Conservation (phyloP, 2,329 filamentous ascomycete species). For the Chaetomiaceae sp. region DNA sequence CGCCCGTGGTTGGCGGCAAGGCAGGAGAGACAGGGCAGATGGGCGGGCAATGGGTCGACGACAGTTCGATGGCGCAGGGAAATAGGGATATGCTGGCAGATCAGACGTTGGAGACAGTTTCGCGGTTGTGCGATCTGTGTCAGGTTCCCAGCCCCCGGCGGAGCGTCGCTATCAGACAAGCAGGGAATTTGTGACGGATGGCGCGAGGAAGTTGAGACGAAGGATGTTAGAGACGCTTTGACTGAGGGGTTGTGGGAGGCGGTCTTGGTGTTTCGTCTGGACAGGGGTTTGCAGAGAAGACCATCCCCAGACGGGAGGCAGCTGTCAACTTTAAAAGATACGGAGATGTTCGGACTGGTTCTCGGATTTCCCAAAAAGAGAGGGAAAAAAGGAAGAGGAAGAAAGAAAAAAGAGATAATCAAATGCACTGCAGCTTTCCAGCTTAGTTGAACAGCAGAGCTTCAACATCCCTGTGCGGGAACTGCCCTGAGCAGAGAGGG, state of each 20-base stretch:
- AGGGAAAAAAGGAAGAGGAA: too few species aligned
- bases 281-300: constrained; percentile 28
- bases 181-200: constrained; percentile 26
- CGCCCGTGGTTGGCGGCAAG: too few species aligned
- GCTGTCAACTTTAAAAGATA: too few species aligned
- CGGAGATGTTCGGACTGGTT: too few species aligned
- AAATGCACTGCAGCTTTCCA: too few species aligned
- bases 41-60: constrained; percentile 8
- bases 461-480: too few species aligned
- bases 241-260: constrained; percentile 32
- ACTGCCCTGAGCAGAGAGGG: too few species aligned
- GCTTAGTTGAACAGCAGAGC: too few species aligned
- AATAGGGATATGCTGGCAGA: constrained; percentile 33
- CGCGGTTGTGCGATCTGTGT: constrained; percentile 36
- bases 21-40: neutral
- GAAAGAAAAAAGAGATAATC: too few species aligned
- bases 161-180: constrained; percentile 29
- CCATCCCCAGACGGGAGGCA: too few species aligned
- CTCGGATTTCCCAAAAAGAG: too few species aligned
- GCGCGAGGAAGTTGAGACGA: constrained; percentile 39
- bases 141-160: constrained; percentile 31
- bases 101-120: constrained; percentile 45
- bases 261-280: constrained; percentile 36
- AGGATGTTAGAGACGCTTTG: constrained; percentile 42
- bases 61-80: constrained; percentile 7